Evolutionary conservation across 2,329 filamentous ascomycete genomes (phyloP).

Genomic region (Claviceps maximensis): DNA sequence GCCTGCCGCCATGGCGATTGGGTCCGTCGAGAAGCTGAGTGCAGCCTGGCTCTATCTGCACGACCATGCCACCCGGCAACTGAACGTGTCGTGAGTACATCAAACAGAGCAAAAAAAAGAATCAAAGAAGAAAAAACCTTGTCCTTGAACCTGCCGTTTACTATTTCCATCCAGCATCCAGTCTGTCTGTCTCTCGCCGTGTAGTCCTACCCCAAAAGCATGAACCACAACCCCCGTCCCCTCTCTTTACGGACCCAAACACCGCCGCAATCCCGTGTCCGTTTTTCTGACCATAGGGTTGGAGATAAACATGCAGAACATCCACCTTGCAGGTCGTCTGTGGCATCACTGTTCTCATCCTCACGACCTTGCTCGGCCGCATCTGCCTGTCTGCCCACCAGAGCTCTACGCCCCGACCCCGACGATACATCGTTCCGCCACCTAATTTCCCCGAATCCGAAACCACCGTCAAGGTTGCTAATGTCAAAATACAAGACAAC

Average conservation of each 20-base stretch:
- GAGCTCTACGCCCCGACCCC: conserved; percentile 25
- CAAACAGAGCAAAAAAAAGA: no score
- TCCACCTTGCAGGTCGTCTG: conserved; percentile 14
- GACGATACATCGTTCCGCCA: conserved; percentile 46
- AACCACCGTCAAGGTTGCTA: conserved; percentile 43
- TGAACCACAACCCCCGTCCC: no score
- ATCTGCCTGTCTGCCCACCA: conserved; percentile 9
- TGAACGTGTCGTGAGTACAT: conserved; percentile 7
- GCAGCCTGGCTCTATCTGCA: conserved; percentile 4
- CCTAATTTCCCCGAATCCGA: conserved; percentile 46
- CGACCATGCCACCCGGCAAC: conserved; percentile 1
- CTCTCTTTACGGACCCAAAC: no score
- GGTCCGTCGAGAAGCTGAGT: conserved; percentile 1
- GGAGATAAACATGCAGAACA: conserved; percentile 10
- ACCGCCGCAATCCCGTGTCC: not conserved
- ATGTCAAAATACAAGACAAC: conserved; percentile 51
- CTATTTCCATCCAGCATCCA: no score
- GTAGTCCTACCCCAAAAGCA: no score
- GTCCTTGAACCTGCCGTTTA: no score
- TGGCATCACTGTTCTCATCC: conserved; percentile 12
- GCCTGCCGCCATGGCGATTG: not conserved
- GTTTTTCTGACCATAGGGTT: not conserved
- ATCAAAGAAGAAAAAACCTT: no score
- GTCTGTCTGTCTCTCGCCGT: no score
- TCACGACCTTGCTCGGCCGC: conserved; percentile 19